Percentiles rank a stretch among this genome's conserved stretches.
These are phyloP conservation scores for Candida takata DNA, from an alignment of 805 yeast species.

Conservation along the genomic window DNA sequence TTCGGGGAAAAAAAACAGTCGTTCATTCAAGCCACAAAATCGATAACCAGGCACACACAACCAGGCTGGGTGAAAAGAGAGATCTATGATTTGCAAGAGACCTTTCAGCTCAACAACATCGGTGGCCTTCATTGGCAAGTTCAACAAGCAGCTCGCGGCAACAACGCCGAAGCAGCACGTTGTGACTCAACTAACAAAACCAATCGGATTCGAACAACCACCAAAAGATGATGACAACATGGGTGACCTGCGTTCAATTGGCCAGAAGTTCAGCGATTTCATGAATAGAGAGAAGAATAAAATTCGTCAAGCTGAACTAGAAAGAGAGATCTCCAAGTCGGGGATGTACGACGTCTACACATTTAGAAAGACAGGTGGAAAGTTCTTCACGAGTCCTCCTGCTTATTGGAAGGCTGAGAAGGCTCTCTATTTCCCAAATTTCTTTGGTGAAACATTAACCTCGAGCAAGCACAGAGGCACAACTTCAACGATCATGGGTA, in stretches of 20 bases:
- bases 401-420: slow-evolving; percentile 67
- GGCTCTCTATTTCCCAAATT: slow-evolving; percentile 77
- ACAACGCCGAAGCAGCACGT: slow-evolving; percentile 31
- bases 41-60: too few species aligned
- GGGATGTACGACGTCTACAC: slow-evolving; percentile 61
- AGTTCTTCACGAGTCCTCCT: slow-evolving; percentile 77
- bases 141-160: slow-evolving; percentile 29
- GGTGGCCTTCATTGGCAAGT: slow-evolving; percentile 23
- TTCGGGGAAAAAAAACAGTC: too few species aligned
- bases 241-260: slow-evolving; percentile 33
- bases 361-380: slow-evolving; percentile 72
- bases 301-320: slow-evolving; percentile 44
- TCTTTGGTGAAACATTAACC: slow-evolving; percentile 47
- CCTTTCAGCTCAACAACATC: slow-evolving; percentile 8
- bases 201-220: slow-evolving; percentile 37
- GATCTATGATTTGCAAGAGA: slow-evolving; percentile 2
- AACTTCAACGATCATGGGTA: slow-evolving; percentile 37
- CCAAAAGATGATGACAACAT: slow-evolving; percentile 34
- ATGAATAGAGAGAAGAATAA: slow-evolving; percentile 42
- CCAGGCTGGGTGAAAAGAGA: too few species aligned
- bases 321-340: slow-evolving; percentile 57
- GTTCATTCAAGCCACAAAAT: too few species aligned
- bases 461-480: slow-evolving; percentile 24
- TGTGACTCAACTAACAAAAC: slow-evolving; percentile 31
- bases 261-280: slow-evolving; percentile 38